Conservation (phyloP, 441 rosid species). For the Corymbia calophylla region DNA sequence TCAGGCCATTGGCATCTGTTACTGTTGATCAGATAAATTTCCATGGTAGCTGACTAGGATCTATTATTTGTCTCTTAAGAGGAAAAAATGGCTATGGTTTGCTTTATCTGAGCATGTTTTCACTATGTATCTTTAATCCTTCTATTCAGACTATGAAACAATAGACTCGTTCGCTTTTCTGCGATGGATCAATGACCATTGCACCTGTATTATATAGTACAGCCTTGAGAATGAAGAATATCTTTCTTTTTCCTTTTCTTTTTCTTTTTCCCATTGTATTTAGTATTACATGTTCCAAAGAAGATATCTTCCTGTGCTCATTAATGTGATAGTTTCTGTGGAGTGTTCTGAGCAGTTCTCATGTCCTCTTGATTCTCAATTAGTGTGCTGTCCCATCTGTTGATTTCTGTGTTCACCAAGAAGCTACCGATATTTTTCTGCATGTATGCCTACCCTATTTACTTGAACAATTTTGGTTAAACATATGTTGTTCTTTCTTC, state of each 20-base stretch:
- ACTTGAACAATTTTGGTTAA: neutral
- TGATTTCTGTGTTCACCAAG: neutral
- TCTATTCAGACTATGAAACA: neutral
- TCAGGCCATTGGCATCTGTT: neutral
- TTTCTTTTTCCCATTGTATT: neutral
- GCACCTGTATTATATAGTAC: neutral
- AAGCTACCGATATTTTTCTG: neutral
- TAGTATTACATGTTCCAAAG: neutral
- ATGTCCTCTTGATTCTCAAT: neutral
- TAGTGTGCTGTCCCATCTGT: neutral
- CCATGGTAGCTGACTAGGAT: neutral
- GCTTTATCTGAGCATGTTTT: neutral
- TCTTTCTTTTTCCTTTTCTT: too few species aligned
- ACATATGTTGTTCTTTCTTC: neutral
- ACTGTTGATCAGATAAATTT: neutral
- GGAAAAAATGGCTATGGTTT: neutral
- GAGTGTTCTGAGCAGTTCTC: neutral
- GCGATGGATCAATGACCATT: fast-evolving
- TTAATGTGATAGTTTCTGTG: neutral
- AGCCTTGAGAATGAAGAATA: neutral
- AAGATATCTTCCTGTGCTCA: too few species aligned
- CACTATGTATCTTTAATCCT: neutral
- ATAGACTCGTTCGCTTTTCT: neutral
- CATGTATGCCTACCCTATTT: neutral
- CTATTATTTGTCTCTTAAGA: too few species aligned